Evolutionary conservation across 1,139 yeast genomes (phyloP).

Genomic region (Pichia sp.): DNA sequence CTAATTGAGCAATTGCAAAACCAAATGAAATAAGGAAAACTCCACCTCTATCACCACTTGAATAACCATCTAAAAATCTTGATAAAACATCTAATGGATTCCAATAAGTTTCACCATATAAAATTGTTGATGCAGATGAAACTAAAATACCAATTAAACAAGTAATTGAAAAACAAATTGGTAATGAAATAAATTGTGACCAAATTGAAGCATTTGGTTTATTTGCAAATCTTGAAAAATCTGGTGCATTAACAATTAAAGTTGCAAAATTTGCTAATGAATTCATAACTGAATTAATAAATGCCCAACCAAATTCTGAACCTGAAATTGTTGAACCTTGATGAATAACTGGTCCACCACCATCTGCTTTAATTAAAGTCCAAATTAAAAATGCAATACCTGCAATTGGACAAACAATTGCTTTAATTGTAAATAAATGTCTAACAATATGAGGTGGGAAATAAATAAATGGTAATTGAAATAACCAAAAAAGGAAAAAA

Average conservation of each 20-base stretch:
- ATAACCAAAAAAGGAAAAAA: constrained; percentile 74
- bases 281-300: constrained; percentile 69
- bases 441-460: constrained; percentile 77
- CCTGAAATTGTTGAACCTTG: constrained; percentile 47
- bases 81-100: constrained; percentile 75
- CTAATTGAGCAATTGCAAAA: constrained; percentile 80
- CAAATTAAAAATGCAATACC: constrained; percentile 75
- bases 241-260: constrained; percentile 81
- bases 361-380: constrained; percentile 72
- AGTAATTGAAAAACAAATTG: constrained; percentile 71
- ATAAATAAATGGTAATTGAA: constrained; percentile 71
- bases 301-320: constrained; percentile 71
- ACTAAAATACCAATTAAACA: constrained; percentile 83
- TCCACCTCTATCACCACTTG: constrained; percentile 78
- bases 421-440: constrained; percentile 75
- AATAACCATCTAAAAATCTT: constrained; percentile 51
- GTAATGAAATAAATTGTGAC: constrained; percentile 61
- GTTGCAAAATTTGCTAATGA: constrained; percentile 84
- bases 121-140: constrained; percentile 69
- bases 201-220: constrained; percentile 42
- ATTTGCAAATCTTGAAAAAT: constrained; percentile 77
- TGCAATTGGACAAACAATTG: constrained; percentile 70
- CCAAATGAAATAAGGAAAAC: constrained; percentile 74
- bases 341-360: constrained; percentile 63
- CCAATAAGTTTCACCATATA: constrained; percentile 75